A percentile compares a stretch with the other conserved stretches of the same genome.
Conservation (phyloP, 441 rosid genomes). For the Omphalea diandra region DNA sequence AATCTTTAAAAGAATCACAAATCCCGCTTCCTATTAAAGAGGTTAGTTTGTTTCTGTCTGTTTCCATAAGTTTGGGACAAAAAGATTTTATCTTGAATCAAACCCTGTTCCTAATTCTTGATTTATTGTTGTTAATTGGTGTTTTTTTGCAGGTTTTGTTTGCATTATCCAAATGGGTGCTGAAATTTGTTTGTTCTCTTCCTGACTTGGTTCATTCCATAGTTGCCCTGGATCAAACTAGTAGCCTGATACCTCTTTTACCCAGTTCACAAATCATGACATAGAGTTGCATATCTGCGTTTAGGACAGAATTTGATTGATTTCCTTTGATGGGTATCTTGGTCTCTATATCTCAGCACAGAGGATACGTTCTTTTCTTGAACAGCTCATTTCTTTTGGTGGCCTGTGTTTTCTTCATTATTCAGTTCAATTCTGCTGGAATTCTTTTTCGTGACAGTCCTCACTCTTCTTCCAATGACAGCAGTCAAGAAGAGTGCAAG, state of each 20-base stretch:
- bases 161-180: background rate
- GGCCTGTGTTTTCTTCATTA: constrained; percentile 30
- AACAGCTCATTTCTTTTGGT: constrained; percentile 43
- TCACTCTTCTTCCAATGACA: constrained; percentile 2
- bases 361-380: constrained; percentile 32
- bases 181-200: background rate
- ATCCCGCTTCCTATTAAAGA: background rate
- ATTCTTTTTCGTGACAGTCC: constrained; percentile 18
- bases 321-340: constrained; percentile 34
- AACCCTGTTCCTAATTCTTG: background rate
- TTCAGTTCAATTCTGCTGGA: constrained; percentile 23
- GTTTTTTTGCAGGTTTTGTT: constrained; percentile 6
- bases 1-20: no score
- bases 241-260: background rate
- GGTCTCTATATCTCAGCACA: constrained; percentile 20
- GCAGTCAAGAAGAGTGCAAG: constrained; percentile 31
- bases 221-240: background rate
- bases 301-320: background rate
- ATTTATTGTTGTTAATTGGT: background rate
- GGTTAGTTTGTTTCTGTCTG: background rate
- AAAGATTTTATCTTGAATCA: background rate
- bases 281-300: background rate
- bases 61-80: background rate
- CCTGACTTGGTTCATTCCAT: background rate
- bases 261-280: constrained; percentile 18